Base-by-base conservation (phyloP, 179 eudicot genomes). In the Actinidia arguta region DNA sequence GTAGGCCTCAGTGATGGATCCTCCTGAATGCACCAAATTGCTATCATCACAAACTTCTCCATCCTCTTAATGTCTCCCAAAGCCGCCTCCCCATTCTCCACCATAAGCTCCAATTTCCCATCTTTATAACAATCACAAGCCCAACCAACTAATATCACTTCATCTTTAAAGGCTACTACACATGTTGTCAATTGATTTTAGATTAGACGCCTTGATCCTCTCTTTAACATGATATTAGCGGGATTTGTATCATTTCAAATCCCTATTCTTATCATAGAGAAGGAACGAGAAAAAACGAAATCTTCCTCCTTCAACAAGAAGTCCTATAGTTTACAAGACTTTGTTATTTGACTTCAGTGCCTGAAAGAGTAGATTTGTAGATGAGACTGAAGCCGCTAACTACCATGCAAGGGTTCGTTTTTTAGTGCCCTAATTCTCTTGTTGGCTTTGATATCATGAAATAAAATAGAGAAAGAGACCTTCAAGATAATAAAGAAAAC, bases 11-110 rank as follows among this genome's bases (percentile, higher is more conserved):
- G 48, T 4, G 39, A 18, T 10, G 81, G 81, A 22, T 61, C 70
- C 20, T 64, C 80, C 56, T 78, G 81, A 6, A 78, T 63, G 39
- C 81, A 78, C 81, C 70, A 61, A 17, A 78, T 39, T n/a, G 72
- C 81, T 4, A 78, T 36, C 72, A 36, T 78, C 55, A 63, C 81
- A 18, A 78, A 42, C 52, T 54, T 61, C 81, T 78, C 81, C 16
- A 78, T 39, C 54, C 72, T 63, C 73, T 78, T 66, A 56, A 46
- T 48, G 63, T 78, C 81, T 9, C 44, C 39, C 24, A 58, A 4
- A 16, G 76, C 76, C 51, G 52, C 82, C 51, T 20, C 44, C 17
- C 69, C 75, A 58, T 58, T 46, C 16, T 71, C 51, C 20, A 72
- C 82, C 46, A 80, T 22, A 11, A 13, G 1, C 1, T 13, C 31